Evolutionary conservation across 768 basidiomycete species (phyloP).

Genomic region (Chalciporus piperatus): DNA sequence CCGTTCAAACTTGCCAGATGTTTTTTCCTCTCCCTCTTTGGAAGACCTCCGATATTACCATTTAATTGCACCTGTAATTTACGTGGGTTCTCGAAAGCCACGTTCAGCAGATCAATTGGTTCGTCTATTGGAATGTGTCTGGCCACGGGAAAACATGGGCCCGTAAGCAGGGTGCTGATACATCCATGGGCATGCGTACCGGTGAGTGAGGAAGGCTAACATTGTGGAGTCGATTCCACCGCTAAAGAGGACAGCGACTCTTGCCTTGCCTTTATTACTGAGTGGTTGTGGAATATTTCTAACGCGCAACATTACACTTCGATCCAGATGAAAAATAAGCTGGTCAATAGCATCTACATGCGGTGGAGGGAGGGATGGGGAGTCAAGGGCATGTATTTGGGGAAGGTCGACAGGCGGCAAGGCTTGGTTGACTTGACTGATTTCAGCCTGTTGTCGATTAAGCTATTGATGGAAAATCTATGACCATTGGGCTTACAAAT

Average conservation of each 20-base stretch:
- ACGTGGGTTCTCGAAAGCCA: slow-evolving; percentile 95
- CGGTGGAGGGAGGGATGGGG: slow-evolving; percentile 32
- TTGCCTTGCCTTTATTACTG: slow-evolving; percentile 38
- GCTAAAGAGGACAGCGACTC: slow-evolving; percentile 87
- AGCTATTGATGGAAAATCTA: too few species aligned
- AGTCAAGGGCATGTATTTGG: slow-evolving; percentile 18
- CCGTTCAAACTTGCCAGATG: slow-evolving; percentile 7
- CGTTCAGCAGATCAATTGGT: slow-evolving; percentile 89
- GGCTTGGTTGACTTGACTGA: slow-evolving; percentile 43
- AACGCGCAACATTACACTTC: slow-evolving; percentile 67
- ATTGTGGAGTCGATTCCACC: slow-evolving; percentile 94
- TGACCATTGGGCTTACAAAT: slow-evolving; percentile 21
- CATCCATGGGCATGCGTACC: slow-evolving; percentile 37
- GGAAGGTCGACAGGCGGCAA: slow-evolving; percentile 46
- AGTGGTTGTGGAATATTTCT: slow-evolving; percentile 60
- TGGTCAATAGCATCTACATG: slow-evolving; percentile 41
- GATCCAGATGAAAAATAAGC: slow-evolving; percentile 53
- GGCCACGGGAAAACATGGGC: background rate
- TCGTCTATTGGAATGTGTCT: slow-evolving; percentile 75
- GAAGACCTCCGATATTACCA: slow-evolving; percentile 44
- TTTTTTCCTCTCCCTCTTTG: slow-evolving; percentile 43
- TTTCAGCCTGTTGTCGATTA: slow-evolving; percentile 38
- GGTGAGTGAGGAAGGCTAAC: slow-evolving; percentile 76
- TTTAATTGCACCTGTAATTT: slow-evolving; percentile 52
- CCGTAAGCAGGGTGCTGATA: background rate